phyloP scores from a whole-genome alignment of 1,284 basidiomycete genomes.

The Ganoderma lucidum region DNA sequence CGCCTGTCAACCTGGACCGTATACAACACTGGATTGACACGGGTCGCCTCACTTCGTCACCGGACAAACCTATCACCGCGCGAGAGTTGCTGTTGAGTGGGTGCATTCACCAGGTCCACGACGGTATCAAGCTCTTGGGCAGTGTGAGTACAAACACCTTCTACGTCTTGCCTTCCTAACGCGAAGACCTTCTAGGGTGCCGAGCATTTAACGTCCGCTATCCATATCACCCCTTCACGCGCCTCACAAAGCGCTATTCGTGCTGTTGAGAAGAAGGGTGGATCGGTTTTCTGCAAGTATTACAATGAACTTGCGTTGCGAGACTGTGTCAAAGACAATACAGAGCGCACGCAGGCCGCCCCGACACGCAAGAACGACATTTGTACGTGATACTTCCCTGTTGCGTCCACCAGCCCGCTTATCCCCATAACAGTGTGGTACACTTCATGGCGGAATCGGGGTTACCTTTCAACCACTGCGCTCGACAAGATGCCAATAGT shows the following conservation, averaged over 20 bases:
- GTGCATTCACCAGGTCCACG: conserved; percentile 87
- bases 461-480: conserved; percentile 71
- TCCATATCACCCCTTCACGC: conserved; percentile 86
- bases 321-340: conserved; percentile 80
- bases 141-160: conserved; percentile 59
- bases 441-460: conserved; percentile 74
- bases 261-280: conserved; percentile 85
- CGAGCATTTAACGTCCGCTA: conserved; percentile 71
- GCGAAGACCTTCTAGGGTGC: conserved; percentile 57
- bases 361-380: conserved; percentile 90
- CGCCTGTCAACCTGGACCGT: conserved; percentile 87
- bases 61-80: conserved; percentile 89
- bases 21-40: conserved; percentile 93
- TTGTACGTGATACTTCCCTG: conserved; percentile 56
- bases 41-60: conserved; percentile 81
- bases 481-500: conserved; percentile 66
- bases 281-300: conserved; percentile 89
- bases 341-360: conserved; percentile 74
- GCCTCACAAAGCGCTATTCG: conserved; percentile 89
- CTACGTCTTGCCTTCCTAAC: neutral
- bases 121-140: conserved; percentile 93
- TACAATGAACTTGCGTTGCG: conserved; percentile 89
- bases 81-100: conserved; percentile 86
- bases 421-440: conserved; percentile 70
- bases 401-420: neutral